Evolutionary conservation across 441 rosid genomes (phyloP), one percentile per base, ranked within the genome.

Genomic region (Gossypium gossypioides): DNA sequence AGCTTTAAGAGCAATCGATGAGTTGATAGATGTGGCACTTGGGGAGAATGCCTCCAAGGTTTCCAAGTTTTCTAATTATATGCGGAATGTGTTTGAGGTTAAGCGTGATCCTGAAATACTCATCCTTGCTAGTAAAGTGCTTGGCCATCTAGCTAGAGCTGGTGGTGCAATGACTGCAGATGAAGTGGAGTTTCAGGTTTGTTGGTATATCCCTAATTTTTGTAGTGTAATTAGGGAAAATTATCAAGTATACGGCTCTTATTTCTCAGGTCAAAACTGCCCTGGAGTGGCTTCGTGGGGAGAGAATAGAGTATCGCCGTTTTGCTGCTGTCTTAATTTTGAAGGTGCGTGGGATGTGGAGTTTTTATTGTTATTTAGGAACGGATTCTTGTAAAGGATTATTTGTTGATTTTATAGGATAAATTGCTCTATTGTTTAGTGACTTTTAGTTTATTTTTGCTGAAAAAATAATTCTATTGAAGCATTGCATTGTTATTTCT

Each of bases 121-220:
- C 83, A 85, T 88, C 72, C 96, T 88, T 87, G 97, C 97, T 72
- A 96, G 98, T 83, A 80, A 78, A 83, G 99, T 96, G 74, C 87
- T 96, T 79, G 99, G 99, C 29, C 99, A 96, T 76, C 88, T 96
- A 75, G 98, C 98, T 8, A 86, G 96, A 85, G 94, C 97, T 6
- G 98, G 99, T 68, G 99, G 99, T 63, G 96, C 96, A 44, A 93
- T 93, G 99, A 90, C 96, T 69, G 97, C 99, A 16, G 99, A 96
- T 75, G 97, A 93, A 93, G 95, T 93, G 73, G 97, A 93, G 76
- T 83, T 89, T 86, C 98, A 96, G 95, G 97, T 96, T 65, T 52
- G 74, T 77, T 76, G 72, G 46, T 51, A 60, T 65, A 21, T 57
- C 4, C n/a, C 69, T 72, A 18, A 37, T 55, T 76, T 65, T 65